phyloP scores from a whole-genome alignment of 257 asterid genomes.

The Scutellaria barbata region DNA sequence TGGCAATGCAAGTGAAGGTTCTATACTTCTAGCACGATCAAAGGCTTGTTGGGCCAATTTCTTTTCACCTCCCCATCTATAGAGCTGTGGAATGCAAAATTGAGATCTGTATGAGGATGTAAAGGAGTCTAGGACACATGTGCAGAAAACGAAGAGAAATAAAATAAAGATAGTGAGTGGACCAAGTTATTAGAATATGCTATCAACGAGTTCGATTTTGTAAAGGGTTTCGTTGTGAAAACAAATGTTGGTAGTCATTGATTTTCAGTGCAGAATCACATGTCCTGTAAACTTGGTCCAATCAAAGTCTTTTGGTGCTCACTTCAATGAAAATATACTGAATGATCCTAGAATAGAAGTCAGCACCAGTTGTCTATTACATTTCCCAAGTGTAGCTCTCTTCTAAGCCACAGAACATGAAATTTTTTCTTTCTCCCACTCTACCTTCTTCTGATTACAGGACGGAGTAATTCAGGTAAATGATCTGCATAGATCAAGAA shows the following conservation, averaged over 20 bases:
- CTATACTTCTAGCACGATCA: slow-evolving; percentile 98
- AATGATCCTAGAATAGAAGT: slow-evolving; percentile 1
- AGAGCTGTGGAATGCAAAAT: slow-evolving; percentile 61
- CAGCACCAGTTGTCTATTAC: background rate
- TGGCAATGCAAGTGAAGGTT: slow-evolving; percentile 93
- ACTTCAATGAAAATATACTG: background rate
- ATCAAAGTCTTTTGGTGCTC: background rate
- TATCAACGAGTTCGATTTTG: background rate
- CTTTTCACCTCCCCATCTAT: slow-evolving; percentile 69
- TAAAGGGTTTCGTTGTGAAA: background rate
- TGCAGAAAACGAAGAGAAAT: slow-evolving; percentile 20
- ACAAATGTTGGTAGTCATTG: background rate
- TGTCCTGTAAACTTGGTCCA: background rate
- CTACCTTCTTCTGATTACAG: background rate
- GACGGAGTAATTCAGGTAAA: background rate
- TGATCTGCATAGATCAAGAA: background rate
- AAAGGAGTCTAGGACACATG: slow-evolving; percentile 9
- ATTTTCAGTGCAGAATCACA: slow-evolving; percentile 3
- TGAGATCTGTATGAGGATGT: slow-evolving; percentile 30
- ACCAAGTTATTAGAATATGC: slow-evolving; percentile 11
- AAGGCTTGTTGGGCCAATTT: slow-evolving; percentile 91
- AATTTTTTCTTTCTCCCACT: background rate
- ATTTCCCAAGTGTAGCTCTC: background rate
- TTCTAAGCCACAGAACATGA: background rate
- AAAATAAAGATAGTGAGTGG: slow-evolving; percentile 1